A percentile compares a stretch with the other conserved stretches of the same genome.
Evolutionary conservation across 176 grass and related monocot species (phyloP).

Genomic region (Musa itinerans): DNA sequence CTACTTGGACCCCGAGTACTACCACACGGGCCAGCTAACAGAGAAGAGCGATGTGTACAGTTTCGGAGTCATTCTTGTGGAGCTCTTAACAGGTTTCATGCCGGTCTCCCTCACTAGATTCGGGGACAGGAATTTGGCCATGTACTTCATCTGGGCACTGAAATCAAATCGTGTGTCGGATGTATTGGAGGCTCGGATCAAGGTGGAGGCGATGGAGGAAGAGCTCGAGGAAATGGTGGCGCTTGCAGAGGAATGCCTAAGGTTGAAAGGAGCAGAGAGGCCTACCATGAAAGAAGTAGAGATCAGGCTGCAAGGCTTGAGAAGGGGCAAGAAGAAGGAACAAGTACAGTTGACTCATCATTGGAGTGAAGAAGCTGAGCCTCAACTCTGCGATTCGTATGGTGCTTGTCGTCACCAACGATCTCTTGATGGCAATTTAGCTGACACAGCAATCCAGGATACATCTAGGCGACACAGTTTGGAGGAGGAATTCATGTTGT

Average conservation of each 20-base stretch:
- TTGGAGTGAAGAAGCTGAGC: too few relatives aligned
- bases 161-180: neutral
- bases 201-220: neutral
- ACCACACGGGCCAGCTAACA: conserved; percentile 30
- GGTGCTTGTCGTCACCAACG: too few relatives aligned
- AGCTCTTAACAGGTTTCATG: conserved; percentile 37
- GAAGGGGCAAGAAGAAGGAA: neutral
- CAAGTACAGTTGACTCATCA: too few relatives aligned
- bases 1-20: conserved; percentile 51
- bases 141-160: neutral
- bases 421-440: too few relatives aligned
- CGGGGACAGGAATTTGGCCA: neutral
- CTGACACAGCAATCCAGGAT: too few relatives aligned
- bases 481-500: too few relatives aligned
- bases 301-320: neutral
- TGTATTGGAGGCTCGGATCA: neutral
- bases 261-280: neutral
- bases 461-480: too few relatives aligned
- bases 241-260: neutral
- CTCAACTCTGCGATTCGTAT: too few relatives aligned
- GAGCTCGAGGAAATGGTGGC: neutral
- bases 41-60: conserved; percentile 51
- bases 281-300: conserved; percentile 2
- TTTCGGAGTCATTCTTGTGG: conserved; percentile 44
- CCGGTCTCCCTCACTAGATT: neutral